These are phyloP conservation scores for Neofusicoccum umdonicola DNA, from an alignment of 2,329 filamentous ascomycete species.

Conservation along the genomic window DNA sequence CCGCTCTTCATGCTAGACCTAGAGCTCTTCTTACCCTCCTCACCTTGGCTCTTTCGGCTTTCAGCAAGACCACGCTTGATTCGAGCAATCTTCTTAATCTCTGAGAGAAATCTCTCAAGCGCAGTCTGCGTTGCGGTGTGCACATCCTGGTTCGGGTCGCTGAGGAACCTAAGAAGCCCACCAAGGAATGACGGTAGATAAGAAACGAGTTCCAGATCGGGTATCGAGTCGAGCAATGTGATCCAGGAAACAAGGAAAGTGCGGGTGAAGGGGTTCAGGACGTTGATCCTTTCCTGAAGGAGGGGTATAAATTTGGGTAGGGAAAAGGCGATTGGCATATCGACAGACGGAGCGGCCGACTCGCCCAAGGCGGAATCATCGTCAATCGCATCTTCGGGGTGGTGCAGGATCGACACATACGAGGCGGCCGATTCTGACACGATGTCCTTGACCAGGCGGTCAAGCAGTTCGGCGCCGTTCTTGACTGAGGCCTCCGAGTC, in stretches of 20 bases:
- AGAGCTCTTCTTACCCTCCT: conserved; percentile 67
- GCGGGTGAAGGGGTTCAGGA: conserved; percentile 89
- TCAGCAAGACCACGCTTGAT: conserved; percentile 91
- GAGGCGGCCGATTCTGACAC: conserved; percentile 92
- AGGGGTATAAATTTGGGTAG: conserved; percentile 87
- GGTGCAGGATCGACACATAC: conserved; percentile 85
- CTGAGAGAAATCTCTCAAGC: conserved; percentile 83
- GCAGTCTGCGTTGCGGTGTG: conserved; percentile 87
- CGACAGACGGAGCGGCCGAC: conserved; percentile 24
- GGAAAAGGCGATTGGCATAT: conserved; percentile 82
- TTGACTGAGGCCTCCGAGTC: conserved; percentile 97
- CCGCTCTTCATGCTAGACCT: conserved; percentile 51
- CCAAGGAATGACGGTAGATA: conserved; percentile 89
- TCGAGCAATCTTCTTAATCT: conserved; percentile 91
- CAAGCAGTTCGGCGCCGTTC: conserved; percentile 92
- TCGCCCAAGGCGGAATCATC: conserved; percentile 35
- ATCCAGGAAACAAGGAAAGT: conserved; percentile 97
- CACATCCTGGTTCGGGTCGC: conserved; percentile 89
- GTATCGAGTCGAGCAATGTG: conserved; percentile 89
- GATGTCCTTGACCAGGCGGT: conserved; percentile 93
- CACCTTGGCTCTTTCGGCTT: conserved; percentile 68
- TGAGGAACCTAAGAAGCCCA: conserved; percentile 86
- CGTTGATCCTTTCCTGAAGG: conserved; percentile 88
- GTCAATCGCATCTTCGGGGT: conserved; percentile 53
- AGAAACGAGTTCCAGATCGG: conserved; percentile 89